Evolutionary conservation across 2,329 filamentous ascomycete species (phyloP), one percentile per base, ranked within the genome.

Genomic region (Septoria petroselini): DNA sequence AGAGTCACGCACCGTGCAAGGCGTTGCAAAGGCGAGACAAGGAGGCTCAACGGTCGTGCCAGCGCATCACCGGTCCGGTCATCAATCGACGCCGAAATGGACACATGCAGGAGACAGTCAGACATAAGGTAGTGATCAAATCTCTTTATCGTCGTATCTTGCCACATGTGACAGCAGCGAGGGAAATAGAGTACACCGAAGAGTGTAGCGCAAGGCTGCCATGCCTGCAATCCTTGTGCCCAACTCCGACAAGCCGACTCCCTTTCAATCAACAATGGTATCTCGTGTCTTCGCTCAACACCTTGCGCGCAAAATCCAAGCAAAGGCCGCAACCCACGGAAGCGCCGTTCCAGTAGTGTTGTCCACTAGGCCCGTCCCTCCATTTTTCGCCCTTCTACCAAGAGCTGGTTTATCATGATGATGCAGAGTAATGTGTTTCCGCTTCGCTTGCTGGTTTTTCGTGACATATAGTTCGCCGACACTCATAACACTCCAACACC

Each of bases 401-500:
- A 41, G 39, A 41, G 23, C 27, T 30, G 23, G 14, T 41, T 41
- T 41, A 41, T 41, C 39, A 41, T 41, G 39, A 41, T 41, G 39
- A 29, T 15, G 23, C 35, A 38, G 15, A 38, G 15, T 12, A 27
- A 4, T 15, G 9, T 18, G 17, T 30, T 29, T 15, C 15, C 39
- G 21, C 39, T 41, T 27, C 39, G 39, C 39, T 41, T 41, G 23
- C 27, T 41, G 39, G 23, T 27, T 41, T 41, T 41, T 30, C 39
- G 39, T 41, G 39, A 41, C 39, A 31, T 25, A 27, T 9, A 27
- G 23, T 27, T 41, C 27, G 39, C 39, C 39, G 15, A 38, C 35
- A 19, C 17, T 6, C 19, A 38, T 18, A 7, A 15, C 19, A 14
- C 18, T 15, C 21, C 9, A 30, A 41, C 39, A 41, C 39, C 39